phyloP scores from a whole-genome alignment of 495 filamentous ascomycete genomes.

The Opeltia flavorubescens region DNA sequence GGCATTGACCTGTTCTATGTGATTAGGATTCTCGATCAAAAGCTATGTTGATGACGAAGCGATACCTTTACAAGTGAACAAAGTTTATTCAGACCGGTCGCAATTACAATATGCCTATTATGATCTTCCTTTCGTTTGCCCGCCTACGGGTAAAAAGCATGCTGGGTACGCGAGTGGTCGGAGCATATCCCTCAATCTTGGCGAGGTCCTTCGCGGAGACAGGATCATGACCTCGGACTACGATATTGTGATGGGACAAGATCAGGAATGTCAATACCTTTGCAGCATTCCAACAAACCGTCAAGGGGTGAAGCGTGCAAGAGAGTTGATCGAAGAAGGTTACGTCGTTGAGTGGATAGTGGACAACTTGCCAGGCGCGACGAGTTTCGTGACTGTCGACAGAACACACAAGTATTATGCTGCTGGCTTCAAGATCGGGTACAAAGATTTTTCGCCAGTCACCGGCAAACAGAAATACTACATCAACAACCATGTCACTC shows the following conservation, averaged over 20 bases:
- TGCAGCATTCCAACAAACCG: conserved; percentile 54
- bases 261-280: conserved; percentile 62
- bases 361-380: conserved; percentile 86
- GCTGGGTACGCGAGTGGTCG: conserved; percentile 64
- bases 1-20: conserved; percentile 12
- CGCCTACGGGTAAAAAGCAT: conserved; percentile 55
- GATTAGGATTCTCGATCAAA: conserved; percentile 57
- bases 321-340: conserved; percentile 62
- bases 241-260: conserved; percentile 65
- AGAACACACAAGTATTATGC: conserved; percentile 85
- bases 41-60: conserved; percentile 68
- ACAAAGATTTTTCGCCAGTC: conserved; percentile 47
- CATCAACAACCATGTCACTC: conserved; percentile 83
- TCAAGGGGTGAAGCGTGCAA: conserved; percentile 53
- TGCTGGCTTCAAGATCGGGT: conserved; percentile 87
- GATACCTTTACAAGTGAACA: conserved; percentile 85
- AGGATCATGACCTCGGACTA: conserved; percentile 85
- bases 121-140: conserved; percentile 85
- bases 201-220: conserved; percentile 83
- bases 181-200: conserved; percentile 77
- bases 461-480: conserved; percentile 55
- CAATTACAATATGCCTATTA: conserved; percentile 90
- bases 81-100: conserved; percentile 85
- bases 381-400: conserved; percentile 83
- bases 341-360: conserved; percentile 95